These are phyloP conservation scores for Blepharisma stoltei DNA, from an alignment of 73 alveolate species.

Conservation along the genomic window DNA sequence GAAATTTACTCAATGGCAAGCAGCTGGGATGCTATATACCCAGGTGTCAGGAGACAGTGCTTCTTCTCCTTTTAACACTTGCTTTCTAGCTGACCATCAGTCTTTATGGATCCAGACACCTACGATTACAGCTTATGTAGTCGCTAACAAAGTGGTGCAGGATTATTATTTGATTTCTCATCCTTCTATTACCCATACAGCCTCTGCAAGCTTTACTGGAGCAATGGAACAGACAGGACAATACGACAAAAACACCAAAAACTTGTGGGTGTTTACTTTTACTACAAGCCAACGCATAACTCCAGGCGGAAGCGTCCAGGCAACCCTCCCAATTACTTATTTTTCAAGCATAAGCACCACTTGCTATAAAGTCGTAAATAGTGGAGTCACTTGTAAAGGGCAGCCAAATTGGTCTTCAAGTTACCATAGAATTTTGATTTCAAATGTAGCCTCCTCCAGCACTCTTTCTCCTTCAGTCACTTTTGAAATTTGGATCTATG, in stretches of 20 bases:
- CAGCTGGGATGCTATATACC: constrained; percentile 31
- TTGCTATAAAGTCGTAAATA: constrained; percentile 8
- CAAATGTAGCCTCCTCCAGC: neutral
- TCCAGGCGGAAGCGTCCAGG: constrained; percentile 26
- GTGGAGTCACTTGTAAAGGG: constrained; percentile 16
- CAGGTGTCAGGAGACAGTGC: neutral
- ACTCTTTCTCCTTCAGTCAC: neutral
- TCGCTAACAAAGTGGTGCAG: neutral
- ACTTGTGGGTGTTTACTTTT: neutral
- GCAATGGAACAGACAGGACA: constrained; percentile 6
- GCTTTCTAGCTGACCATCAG: constrained; percentile 4
- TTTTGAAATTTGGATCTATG: constrained; percentile 23
- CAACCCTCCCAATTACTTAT: neutral
- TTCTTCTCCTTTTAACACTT: neutral
- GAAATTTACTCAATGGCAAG: neutral
- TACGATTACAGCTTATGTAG: neutral
- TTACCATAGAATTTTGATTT: constrained; percentile 4
- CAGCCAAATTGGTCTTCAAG: neutral
- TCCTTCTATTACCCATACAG: neutral
- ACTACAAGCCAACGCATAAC: neutral
- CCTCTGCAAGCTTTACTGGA: neutral
- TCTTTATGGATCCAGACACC: constrained; percentile 29
- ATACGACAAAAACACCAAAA: neutral
- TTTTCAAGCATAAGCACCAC: neutral
- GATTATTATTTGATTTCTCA: constrained; percentile 26